Percentiles rank a stretch among this genome's conserved stretches.
Conservation (phyloP, 1,284 basidiomycete genomes). For the Macrocybe sp. region DNA sequence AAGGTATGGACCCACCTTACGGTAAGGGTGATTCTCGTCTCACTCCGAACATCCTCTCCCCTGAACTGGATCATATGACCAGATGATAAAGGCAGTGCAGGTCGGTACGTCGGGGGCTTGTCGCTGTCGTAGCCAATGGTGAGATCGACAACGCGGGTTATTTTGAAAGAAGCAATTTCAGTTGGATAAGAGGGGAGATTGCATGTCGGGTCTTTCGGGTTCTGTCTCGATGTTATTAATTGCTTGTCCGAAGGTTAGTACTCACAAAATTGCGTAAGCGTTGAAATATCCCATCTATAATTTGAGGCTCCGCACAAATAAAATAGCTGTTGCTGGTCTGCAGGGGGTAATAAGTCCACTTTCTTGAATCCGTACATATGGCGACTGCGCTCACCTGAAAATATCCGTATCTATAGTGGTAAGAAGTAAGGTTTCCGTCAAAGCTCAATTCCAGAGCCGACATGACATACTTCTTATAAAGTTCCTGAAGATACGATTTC, state of each 20-base stretch:
- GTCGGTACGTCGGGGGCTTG: slow-evolving; percentile 60
- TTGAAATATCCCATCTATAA: slow-evolving; percentile 63
- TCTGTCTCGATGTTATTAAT: slow-evolving; percentile 1
- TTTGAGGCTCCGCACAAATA: slow-evolving; percentile 58
- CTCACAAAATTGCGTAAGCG: slow-evolving; percentile 38
- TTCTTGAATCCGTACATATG: neutral
- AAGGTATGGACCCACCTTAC: slow-evolving; percentile 41
- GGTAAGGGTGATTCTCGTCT: slow-evolving; percentile 57
- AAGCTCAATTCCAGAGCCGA: slow-evolving; percentile 1
- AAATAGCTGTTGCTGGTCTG: slow-evolving; percentile 81
- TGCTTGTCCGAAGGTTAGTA: neutral
- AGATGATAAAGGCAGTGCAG: slow-evolving; percentile 66
- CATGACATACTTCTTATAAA: slow-evolving; percentile 55
- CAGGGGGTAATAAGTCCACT: neutral
- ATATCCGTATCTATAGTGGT: slow-evolving; percentile 40
- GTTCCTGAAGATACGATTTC: slow-evolving; percentile 49
- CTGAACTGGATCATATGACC: slow-evolving; percentile 84
- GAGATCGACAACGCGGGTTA: slow-evolving; percentile 67
- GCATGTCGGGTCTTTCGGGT: neutral
- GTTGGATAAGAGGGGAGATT: slow-evolving; percentile 44
- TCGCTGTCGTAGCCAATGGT: slow-evolving; percentile 71
- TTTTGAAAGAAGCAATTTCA: slow-evolving; percentile 51
- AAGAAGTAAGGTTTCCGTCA: slow-evolving; percentile 1
- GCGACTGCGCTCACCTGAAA: slow-evolving; percentile 38
- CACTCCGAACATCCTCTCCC: slow-evolving; percentile 39